A percentile compares a stretch with the other conserved stretches of the same genome.
These are phyloP conservation scores for Coniochaeta sp. DNA, from an alignment of 2,329 filamentous ascomycete genomes.

Conservation along the genomic window DNA sequence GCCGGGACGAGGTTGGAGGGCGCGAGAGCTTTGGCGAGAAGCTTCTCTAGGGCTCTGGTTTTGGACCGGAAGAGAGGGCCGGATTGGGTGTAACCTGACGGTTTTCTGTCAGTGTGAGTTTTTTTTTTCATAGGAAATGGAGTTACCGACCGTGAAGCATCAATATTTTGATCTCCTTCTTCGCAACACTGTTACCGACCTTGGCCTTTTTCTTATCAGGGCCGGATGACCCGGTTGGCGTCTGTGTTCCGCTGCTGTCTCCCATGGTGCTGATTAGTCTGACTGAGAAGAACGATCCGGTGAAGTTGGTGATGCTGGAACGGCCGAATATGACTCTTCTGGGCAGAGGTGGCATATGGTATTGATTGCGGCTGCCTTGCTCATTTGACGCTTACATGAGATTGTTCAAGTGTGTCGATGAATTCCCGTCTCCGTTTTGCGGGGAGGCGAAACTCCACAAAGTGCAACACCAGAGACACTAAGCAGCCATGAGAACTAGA, in stretches of 20 bases:
- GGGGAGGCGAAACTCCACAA: background rate
- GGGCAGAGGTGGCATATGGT: background rate
- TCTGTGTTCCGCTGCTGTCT: background rate
- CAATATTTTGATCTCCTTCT: constrained; percentile 57
- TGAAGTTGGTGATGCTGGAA: background rate
- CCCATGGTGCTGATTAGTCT: background rate
- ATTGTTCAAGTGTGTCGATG: background rate
- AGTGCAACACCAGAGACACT: background rate
- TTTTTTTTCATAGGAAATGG: background rate
- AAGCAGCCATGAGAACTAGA: background rate
- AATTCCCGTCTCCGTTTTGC: background rate
- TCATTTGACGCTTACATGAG: background rate
- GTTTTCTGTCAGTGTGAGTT: background rate
- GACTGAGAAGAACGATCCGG: background rate
- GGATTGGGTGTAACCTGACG: constrained; percentile 78
- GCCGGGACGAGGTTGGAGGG: constrained; percentile 45
- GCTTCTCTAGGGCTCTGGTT: constrained; percentile 79
- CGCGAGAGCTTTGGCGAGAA: constrained; percentile 65
- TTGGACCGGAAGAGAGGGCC: constrained; percentile 80
- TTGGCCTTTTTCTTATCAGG: constrained; percentile 3
- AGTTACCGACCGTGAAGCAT: constrained; percentile 62
- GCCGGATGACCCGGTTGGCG: background rate
- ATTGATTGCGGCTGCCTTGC: background rate
- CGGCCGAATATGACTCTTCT: background rate
- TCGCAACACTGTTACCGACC: constrained; percentile 20